Evolutionary conservation across 2,329 filamentous ascomycete genomes (phyloP), one percentile per base, ranked within the genome.

Genomic region (Monilinia vaccinii-corymbosi): DNA sequence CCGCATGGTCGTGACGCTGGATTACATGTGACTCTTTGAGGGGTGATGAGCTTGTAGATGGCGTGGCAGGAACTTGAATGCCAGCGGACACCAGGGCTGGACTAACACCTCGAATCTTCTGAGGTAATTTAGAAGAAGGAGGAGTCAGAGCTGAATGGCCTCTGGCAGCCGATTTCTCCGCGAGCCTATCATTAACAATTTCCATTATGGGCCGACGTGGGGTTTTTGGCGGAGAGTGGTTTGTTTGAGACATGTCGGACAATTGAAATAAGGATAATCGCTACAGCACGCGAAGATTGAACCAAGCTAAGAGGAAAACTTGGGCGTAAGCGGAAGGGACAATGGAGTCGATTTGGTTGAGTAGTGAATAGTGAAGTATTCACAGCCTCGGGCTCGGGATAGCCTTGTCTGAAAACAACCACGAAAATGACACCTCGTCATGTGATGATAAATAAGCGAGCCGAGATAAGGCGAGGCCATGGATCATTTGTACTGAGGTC

Each of bases 221-320:
- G 3, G 63, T 65, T 58, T 60, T 51, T 46, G 62, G 55, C 11
- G 57, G 62, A 8, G 62, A 60, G 13, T 49, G 44, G 16, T 60
- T 52, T 52, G 34, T 42, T 52, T 60, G 60, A 53, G 63, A 67
- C 64, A 65, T 36, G 14, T 67, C 18, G 25, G n/a, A 21, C 44
- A 55, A 44, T 6, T 18, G 42, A n/a, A 55, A 53, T 53, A 44
- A 53, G 13, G 38, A 55, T 55, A 44, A n/a, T 44, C 38, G 32
- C 42, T 36, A 56, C 14, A 56, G 8, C 47, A 34, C 18, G 40
- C 52, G 34, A 48, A 56, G 36, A 47, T 25, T n/a, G 25, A 13
- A 8, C n/a, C 38, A 32, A 44, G 25, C 25, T 28, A 28, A 28
- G 25, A 44, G 4, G 28, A 21, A 42, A 42, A 13, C 7, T 21